Conservation (phyloP, 139 green algal genomes). For the Spirogloea muscicola region DNA sequence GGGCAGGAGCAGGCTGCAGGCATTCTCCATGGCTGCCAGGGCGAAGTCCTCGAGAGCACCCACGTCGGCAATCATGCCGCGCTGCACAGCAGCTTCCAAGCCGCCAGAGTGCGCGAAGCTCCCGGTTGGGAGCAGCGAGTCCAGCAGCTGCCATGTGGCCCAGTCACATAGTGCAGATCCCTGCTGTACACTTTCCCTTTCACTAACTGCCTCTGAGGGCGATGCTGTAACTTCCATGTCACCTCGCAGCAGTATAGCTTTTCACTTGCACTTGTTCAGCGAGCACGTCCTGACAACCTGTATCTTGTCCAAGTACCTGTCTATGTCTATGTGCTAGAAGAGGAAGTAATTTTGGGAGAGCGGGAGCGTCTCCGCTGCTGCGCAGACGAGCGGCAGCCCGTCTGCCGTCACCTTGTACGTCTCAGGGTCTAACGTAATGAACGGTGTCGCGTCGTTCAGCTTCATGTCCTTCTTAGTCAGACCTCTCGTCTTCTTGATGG, state of each 20-base stretch:
- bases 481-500: conserved; percentile 30
- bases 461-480: conserved; percentile 56
- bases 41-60: conserved; percentile 6
- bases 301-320: too few relatives aligned
- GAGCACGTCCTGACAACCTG: too few relatives aligned
- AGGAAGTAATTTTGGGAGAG: conserved; percentile 55
- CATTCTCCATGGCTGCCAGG: conserved; percentile 13
- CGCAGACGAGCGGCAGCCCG: conserved; percentile 46
- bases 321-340: too few relatives aligned
- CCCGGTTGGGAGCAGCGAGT: conserved; percentile 42
- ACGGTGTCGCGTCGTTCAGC: conserved; percentile 44
- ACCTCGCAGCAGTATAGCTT: too few relatives aligned
- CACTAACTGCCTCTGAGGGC: too few relatives aligned
- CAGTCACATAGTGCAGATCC: conserved; percentile 32
- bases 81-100: conserved; percentile 23
- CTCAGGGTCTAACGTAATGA: conserved; percentile 54
- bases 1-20: conserved; percentile 20
- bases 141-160: conserved; percentile 42
- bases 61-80: background rate
- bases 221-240: too few relatives aligned
- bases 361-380: conserved; percentile 41
- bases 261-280: too few relatives aligned
- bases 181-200: too few relatives aligned
- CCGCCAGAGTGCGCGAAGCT: conserved; percentile 37
- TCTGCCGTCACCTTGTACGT: conserved; percentile 57